phyloP scores from a whole-genome alignment of 768 basidiomycete species.

The Lactarius vividus region DNA sequence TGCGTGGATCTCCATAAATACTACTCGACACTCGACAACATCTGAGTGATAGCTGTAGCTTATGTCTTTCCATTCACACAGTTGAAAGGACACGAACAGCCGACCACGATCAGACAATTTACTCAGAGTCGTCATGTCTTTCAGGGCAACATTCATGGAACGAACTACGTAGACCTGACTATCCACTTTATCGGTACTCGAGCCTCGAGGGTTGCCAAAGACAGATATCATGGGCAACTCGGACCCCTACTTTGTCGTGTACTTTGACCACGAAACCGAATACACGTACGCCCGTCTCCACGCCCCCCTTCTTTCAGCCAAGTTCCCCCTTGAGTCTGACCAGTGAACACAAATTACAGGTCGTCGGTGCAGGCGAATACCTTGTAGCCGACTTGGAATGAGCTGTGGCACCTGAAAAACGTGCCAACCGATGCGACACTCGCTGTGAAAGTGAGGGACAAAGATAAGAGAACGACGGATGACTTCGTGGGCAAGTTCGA shows the following conservation, averaged over 20 bases:
- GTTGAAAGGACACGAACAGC: too few species aligned
- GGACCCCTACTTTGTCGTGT: slow-evolving; percentile 73
- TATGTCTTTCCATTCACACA: too few species aligned
- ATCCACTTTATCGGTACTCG: slow-evolving; percentile 76
- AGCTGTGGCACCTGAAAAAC: slow-evolving; percentile 68
- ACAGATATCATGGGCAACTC: slow-evolving; percentile 63
- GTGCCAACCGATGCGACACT: slow-evolving; percentile 61
- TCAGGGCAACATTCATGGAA: slow-evolving; percentile 22
- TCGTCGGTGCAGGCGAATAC: slow-evolving; percentile 62
- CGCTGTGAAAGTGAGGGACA: slow-evolving; percentile 60
- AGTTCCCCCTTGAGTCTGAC: not conserved
- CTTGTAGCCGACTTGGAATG: slow-evolving; percentile 75
- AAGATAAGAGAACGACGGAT: slow-evolving; percentile 59
- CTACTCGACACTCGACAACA: too few species aligned
- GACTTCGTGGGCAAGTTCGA: slow-evolving; percentile 64
- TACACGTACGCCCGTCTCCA: slow-evolving; percentile 59
- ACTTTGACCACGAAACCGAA: slow-evolving; percentile 58
- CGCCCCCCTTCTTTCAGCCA: not conserved
- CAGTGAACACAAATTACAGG: slow-evolving; percentile 36
- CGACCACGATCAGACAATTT: too few species aligned
- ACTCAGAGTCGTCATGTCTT: not conserved
- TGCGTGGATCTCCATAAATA: too few species aligned
- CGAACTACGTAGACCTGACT: slow-evolving; percentile 52
- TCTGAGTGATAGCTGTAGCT: too few species aligned
- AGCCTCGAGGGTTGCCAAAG: slow-evolving; percentile 63